A percentile compares a stretch with the other conserved stretches of the same genome.
Evolutionary conservation across 257 asterid species (phyloP).

Genomic region (Solanum pinnatisectum): DNA sequence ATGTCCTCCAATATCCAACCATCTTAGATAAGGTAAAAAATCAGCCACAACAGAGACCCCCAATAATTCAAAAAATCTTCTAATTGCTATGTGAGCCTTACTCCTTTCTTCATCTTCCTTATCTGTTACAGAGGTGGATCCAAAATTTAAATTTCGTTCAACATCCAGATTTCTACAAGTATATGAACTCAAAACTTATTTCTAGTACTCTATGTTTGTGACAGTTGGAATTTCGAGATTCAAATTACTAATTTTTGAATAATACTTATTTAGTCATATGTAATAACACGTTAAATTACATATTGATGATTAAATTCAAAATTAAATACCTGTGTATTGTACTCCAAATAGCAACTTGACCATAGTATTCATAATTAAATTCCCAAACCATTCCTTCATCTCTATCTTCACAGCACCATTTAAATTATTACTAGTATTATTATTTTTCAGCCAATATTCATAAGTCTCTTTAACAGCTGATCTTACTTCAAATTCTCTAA

Average conservation of each 20-base stretch:
- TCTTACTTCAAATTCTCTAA: constrained; percentile 4
- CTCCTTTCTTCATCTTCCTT: not conserved
- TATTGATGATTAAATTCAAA: too few relatives aligned
- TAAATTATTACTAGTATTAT: not conserved
- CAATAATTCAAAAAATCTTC: constrained; percentile 3
- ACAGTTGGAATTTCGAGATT: too few relatives aligned
- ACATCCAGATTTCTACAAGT: too few relatives aligned
- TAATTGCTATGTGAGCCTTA: constrained; percentile 1
- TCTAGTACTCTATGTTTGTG: too few relatives aligned
- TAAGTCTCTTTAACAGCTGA: constrained; percentile 3
- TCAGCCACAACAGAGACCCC: constrained; percentile 9
- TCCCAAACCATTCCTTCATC: constrained; percentile 15
- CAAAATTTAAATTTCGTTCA: not conserved
- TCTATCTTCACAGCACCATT: constrained; percentile 3
- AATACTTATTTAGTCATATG: constrained; percentile 7
- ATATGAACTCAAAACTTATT: too few relatives aligned
- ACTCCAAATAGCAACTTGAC: constrained; percentile 19
- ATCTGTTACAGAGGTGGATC: not conserved
- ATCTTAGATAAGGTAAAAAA: constrained; percentile 10
- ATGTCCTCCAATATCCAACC: constrained; percentile 23
- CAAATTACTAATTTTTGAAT: not conserved
- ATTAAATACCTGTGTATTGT: not conserved
- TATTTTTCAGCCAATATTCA: not conserved
- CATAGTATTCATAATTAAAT: constrained; percentile 10
- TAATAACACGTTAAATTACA: too few relatives aligned